These are phyloP conservation scores for Metarhizium brunneum DNA, from an alignment of 2,329 filamentous ascomycete species.

Conservation along the genomic window DNA sequence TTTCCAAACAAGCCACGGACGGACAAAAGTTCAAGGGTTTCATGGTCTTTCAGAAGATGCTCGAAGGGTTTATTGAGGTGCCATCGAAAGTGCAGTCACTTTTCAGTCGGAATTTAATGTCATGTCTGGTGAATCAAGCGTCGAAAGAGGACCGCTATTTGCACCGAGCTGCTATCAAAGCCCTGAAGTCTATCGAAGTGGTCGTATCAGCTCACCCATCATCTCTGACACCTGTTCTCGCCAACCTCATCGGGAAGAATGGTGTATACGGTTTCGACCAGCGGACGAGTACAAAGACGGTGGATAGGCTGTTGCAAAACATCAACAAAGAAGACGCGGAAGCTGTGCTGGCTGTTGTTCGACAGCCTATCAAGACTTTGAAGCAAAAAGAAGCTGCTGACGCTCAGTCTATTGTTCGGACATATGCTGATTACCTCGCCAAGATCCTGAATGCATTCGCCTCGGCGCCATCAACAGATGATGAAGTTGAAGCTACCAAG, in stretches of 20 bases:
- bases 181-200: conserved; percentile 60
- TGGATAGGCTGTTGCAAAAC: conserved; percentile 62
- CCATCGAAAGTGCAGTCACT: conserved; percentile 42
- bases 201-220: conserved; percentile 52
- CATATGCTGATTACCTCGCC: conserved; percentile 45
- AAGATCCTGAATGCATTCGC: conserved; percentile 35
- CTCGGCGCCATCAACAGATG: conserved; percentile 13
- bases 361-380: conserved; percentile 29
- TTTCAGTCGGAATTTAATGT: conserved; percentile 77
- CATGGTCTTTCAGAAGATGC: conserved; percentile 70
- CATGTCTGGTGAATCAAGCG: conserved; percentile 74
- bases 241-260: conserved; percentile 58
- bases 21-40: conserved; percentile 91
- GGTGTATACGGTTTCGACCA: conserved; percentile 77
- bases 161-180: conserved; percentile 68
- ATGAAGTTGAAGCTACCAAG: conserved; percentile 17
- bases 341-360: conserved; percentile 37
- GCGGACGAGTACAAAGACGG: conserved; percentile 73
- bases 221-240: conserved; percentile 51
- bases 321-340: conserved; percentile 48
- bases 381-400: conserved; percentile 16
- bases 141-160: conserved; percentile 69
- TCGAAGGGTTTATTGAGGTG: conserved; percentile 44
- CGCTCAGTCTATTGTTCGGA: conserved; percentile 29
- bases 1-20: conserved; percentile 71